phyloP scores from a whole-genome alignment of 2,329 filamentous ascomycete genomes.

The Talaromyces atroroseus region DNA sequence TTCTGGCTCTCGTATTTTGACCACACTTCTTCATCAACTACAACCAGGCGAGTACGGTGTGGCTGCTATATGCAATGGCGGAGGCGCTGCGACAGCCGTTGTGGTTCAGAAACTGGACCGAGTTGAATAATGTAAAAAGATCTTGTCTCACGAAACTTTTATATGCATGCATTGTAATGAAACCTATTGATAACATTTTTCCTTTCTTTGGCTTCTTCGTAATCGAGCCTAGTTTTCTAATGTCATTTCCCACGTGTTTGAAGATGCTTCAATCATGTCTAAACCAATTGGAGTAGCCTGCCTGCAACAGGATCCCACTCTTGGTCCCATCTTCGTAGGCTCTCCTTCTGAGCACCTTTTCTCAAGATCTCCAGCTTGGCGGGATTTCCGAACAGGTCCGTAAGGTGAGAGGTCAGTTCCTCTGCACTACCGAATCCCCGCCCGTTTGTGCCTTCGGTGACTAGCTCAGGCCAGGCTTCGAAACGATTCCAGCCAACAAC shows the following conservation, averaged over 20 bases:
- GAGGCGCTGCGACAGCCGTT: slow-evolving; percentile 83
- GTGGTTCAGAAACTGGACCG: slow-evolving; percentile 76
- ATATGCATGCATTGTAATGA: slow-evolving; percentile 5
- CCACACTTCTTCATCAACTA: slow-evolving; percentile 84
- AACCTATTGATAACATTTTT: background rate
- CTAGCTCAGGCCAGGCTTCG: slow-evolving; percentile 84
- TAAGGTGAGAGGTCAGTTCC: slow-evolving; percentile 60
- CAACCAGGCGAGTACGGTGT: slow-evolving; percentile 90
- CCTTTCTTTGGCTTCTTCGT: background rate
- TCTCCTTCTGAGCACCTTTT: slow-evolving; percentile 67
- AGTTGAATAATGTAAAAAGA: slow-evolving; percentile 29
- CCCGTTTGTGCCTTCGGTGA: slow-evolving; percentile 80
- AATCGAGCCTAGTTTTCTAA: background rate
- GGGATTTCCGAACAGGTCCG: slow-evolving; percentile 57
- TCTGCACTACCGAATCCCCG: slow-evolving; percentile 70
- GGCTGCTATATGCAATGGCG: slow-evolving; percentile 94
- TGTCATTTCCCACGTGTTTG: background rate
- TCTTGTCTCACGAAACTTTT: background rate
- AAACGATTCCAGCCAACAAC: slow-evolving; percentile 83
- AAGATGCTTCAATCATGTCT: background rate
- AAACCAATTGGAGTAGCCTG: slow-evolving; percentile 55
- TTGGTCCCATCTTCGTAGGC: slow-evolving; percentile 75
- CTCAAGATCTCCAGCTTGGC: slow-evolving; percentile 57
- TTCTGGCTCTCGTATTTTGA: slow-evolving; percentile 85
- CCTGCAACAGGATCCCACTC: slow-evolving; percentile 87